Evolutionary conservation across 2,329 filamentous ascomycete species (phyloP).

Genomic region (Cryphonectria japonica): DNA sequence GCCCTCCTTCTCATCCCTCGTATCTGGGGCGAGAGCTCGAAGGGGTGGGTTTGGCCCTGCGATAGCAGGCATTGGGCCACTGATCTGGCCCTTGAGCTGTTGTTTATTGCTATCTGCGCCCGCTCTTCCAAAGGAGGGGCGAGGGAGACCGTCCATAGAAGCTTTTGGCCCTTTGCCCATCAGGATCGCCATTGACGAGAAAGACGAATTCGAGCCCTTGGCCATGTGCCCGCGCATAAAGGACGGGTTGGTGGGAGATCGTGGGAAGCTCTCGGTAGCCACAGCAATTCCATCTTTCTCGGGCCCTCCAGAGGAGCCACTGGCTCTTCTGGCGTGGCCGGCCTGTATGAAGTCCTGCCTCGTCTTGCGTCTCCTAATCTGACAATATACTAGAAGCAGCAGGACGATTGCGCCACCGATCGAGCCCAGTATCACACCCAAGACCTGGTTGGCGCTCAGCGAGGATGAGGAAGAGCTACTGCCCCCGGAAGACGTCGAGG

Average conservation of each 20-base stretch:
- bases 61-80: conserved; percentile 61
- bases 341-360: conserved; percentile 55
- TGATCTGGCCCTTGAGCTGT: conserved; percentile 66
- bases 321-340: conserved; percentile 49
- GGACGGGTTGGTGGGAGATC: conserved; percentile 38
- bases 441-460: conserved; percentile 58
- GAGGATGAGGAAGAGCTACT: conserved; percentile 36
- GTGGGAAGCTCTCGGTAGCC: conserved; percentile 46
- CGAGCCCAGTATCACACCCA: conserved; percentile 83
- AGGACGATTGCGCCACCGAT: conserved; percentile 74
- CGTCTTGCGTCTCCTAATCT: conserved; percentile 65
- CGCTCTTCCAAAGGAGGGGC: conserved; percentile 15
- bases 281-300: conserved; percentile 58
- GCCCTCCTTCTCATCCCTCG: conserved; percentile 48
- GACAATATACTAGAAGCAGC: conserved; percentile 72
- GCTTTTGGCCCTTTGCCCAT: conserved; percentile 56
- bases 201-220: conserved; percentile 59
- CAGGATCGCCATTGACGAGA: conserved; percentile 67
- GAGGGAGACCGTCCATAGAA: conserved; percentile 16
- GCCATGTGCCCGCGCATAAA: conserved; percentile 56
- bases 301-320: conserved; percentile 44
- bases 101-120: conserved; percentile 49
- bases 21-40: conserved; percentile 29
- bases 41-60: conserved; percentile 30
- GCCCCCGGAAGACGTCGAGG: conserved; percentile 30